These are phyloP conservation scores for Termitomyces sp. DNA, from an alignment of 768 basidiomycete species.

Conservation along the genomic window DNA sequence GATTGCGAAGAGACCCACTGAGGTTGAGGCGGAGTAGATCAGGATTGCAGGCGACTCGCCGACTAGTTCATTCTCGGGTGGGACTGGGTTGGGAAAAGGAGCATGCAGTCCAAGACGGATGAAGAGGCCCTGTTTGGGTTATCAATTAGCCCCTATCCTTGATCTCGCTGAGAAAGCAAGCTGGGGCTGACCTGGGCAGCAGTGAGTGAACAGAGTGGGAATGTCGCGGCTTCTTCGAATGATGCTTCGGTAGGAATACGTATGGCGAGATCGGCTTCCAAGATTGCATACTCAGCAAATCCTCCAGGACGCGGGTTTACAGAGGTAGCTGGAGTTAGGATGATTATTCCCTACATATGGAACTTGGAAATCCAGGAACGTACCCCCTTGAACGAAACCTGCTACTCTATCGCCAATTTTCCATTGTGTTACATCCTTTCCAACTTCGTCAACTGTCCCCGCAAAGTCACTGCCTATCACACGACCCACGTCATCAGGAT, in stretches of 20 bases:
- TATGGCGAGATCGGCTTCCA: slow-evolving; percentile 31
- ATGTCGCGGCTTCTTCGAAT: slow-evolving; percentile 31
- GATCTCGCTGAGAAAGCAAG: not conserved
- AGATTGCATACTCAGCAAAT: slow-evolving; percentile 31
- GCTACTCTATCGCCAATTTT: slow-evolving; percentile 30
- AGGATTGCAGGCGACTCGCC: slow-evolving; percentile 24
- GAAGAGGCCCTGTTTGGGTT: slow-evolving; percentile 26
- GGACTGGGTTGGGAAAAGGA: slow-evolving; percentile 25
- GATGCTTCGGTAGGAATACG: slow-evolving; percentile 22
- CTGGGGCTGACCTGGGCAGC: slow-evolving; percentile 27
- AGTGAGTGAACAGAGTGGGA: slow-evolving; percentile 30
- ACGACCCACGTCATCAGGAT: slow-evolving; percentile 25
- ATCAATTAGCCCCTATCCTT: not conserved
- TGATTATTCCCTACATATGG: not conserved
- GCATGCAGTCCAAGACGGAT: slow-evolving; percentile 27
- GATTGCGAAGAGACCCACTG: slow-evolving; percentile 30
- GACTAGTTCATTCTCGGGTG: slow-evolving; percentile 9
- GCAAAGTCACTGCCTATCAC: slow-evolving; percentile 34
- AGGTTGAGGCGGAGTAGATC: slow-evolving; percentile 31
- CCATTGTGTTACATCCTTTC: slow-evolving; percentile 25
- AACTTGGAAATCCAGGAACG: not conserved
- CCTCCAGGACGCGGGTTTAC: slow-evolving; percentile 29
- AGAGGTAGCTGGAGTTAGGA: slow-evolving; percentile 26
- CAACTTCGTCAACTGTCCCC: slow-evolving; percentile 29
- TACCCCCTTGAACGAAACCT: slow-evolving; percentile 32